Evolutionary conservation across 345 rosid species (phyloP).

Genomic region (Sapria himalayana): DNA sequence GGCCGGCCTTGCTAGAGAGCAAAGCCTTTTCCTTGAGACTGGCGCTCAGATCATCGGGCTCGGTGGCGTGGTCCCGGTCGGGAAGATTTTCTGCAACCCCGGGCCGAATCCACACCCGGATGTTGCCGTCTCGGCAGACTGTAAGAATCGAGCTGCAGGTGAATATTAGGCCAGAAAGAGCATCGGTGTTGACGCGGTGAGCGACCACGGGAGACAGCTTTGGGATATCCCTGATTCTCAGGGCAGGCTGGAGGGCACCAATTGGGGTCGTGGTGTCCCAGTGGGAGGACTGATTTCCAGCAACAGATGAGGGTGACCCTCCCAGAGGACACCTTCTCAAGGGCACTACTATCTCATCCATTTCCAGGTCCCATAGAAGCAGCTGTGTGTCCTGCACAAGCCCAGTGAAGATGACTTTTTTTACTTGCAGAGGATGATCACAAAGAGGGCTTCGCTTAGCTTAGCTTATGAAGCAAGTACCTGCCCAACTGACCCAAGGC

Average conservation of each 20-base stretch:
- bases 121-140: constrained; percentile 80
- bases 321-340: constrained; percentile 69
- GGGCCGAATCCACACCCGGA: constrained; percentile 92
- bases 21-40: constrained; percentile 52
- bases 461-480: constrained; percentile 23
- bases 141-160: constrained; percentile 80
- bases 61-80: constrained; percentile 28
- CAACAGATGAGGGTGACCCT: constrained; percentile 86
- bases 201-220: constrained; percentile 76
- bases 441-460: neutral
- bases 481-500: constrained; percentile 99
- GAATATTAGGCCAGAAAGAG: constrained; percentile 77
- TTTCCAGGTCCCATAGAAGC: constrained; percentile 92
- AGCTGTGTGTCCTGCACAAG: constrained; percentile 69
- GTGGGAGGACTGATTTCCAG: constrained; percentile 96
- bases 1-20: constrained; percentile 33
- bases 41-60: too few relatives aligned
- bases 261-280: constrained; percentile 71
- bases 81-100: constrained; percentile 36
- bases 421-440: neutral
- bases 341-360: constrained; percentile 98
- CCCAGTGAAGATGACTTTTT: neutral
- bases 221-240: constrained; percentile 80
- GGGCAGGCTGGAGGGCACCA: constrained; percentile 86
- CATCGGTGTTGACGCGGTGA: constrained; percentile 84